phyloP scores from a whole-genome alignment of 2,329 filamentous ascomycete species.

The Alternaria sp. region DNA sequence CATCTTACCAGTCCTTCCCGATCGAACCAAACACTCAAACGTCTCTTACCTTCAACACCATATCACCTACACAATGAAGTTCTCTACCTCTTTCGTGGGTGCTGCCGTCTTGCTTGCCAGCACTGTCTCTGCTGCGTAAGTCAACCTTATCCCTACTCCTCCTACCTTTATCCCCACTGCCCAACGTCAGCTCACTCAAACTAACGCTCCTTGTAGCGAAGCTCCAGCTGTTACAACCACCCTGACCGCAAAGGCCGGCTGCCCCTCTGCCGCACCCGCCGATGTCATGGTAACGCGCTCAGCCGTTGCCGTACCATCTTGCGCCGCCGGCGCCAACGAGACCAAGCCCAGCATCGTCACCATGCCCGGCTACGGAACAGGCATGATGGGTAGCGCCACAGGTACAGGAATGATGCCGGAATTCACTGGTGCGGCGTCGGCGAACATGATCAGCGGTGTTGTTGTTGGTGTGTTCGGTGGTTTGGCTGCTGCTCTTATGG shows the following conservation, averaged over 20 bases:
- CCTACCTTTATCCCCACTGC: background rate
- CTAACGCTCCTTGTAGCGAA: conserved; percentile 4
- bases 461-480: background rate
- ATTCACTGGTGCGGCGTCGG: conserved; percentile 2
- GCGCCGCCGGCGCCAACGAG: conserved; percentile 22
- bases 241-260: conserved; percentile 21
- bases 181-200: background rate
- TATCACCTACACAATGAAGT: background rate
- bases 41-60: background rate
- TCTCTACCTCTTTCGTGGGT: background rate
- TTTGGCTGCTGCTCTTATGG: background rate
- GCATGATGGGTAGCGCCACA: background rate
- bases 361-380: conserved; percentile 15
- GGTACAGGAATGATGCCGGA: background rate
- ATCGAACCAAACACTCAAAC: background rate
- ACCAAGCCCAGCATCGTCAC: conserved; percentile 27
- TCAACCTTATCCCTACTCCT: background rate
- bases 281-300: conserved; percentile 29
- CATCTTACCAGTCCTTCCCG: background rate
- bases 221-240: conserved; percentile 13
- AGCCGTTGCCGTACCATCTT: conserved; percentile 16
- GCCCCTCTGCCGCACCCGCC: conserved; percentile 19
- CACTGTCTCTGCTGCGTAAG: conserved; percentile 9
- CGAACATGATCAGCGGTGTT: background rate
- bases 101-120: background rate